Base-by-base conservation (phyloP, 257 asterid species). In the Solanum peruvianum region DNA sequence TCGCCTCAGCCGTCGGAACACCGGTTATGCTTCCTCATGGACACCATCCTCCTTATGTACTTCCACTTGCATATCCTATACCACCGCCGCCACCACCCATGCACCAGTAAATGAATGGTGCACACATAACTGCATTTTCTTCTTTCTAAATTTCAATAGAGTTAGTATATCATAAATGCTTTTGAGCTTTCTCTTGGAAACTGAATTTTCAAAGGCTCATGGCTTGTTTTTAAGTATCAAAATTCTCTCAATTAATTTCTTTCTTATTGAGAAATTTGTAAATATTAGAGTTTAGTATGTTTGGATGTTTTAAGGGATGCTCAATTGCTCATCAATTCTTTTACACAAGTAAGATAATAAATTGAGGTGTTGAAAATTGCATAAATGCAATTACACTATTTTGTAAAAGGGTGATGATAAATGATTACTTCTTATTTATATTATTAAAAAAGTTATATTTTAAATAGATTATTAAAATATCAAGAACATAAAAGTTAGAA, bases 1-100 rank as follows among this genome's bases (percentile, higher is more conserved):
- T 94, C 13, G 95, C 93, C 6, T 93, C 99, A 0, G 99, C 98
- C 13, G 95, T 96, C 1, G 99, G 99, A 7, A 96, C 98, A 29
- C 98, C 98, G 0, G 95, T 94, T 15, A 94, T 95, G 97, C 93
- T 96, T n/a, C 91, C 98, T 29, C 98, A 94, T 0, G 93, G 93
- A 4, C 95, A 93, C 76, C 85, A 91, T 41, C 91, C 91, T 9
- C 95, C 95, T 27, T 95, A 94, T 84, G 94, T 91, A 80, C 91
- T 94, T 85, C 98, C 99, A 0, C 88, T 93, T 42, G 94, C 95
- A 56, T 93, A 94, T 67, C 97, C 95, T 0, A 91, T 95, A 94
- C 94, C 96, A 0, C 93, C 97, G 0, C 94, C 94, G 4, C 86
- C 86, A n/a, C 86, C 88, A 2, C 15, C 90, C 10, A 93, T 90